phyloP scores from a whole-genome alignment of 2,329 filamentous ascomycete genomes.

The Boeremia exigua region DNA sequence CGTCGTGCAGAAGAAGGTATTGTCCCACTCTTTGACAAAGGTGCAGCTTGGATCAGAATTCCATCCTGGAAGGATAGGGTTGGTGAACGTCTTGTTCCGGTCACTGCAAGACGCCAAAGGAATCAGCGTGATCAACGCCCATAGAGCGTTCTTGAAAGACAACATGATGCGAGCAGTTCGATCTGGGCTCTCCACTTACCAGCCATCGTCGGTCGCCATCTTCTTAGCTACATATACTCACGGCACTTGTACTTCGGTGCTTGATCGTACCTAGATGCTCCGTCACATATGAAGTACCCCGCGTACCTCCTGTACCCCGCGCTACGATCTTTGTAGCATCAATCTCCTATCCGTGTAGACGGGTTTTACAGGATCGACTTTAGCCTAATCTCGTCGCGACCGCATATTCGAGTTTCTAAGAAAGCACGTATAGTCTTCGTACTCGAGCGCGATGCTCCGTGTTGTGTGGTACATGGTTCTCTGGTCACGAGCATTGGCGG shows the following conservation, averaged over 20 bases:
- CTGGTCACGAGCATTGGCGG: too few relatives aligned
- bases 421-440: too few relatives aligned
- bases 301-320: neutral
- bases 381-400: neutral
- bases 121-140: neutral
- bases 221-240: neutral
- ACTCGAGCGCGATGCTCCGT: too few relatives aligned
- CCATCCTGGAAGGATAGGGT: constrained; percentile 59
- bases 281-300: neutral
- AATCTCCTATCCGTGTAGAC: neutral
- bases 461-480: too few relatives aligned
- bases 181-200: neutral
- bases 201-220: neutral
- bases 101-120: neutral
- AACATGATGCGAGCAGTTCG: neutral
- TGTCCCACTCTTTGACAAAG: constrained; percentile 43
- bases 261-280: neutral
- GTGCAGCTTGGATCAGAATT: constrained; percentile 57
- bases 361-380: neutral
- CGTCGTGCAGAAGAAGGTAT: constrained; percentile 58
- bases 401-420: too few relatives aligned
- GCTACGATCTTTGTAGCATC: neutral
- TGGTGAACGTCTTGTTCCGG: constrained; percentile 24
- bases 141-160: neutral
- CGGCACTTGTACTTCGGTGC: neutral